Evolutionary conservation across 495 filamentous ascomycete genomes (phyloP).

Genomic region (Hapsidospora chrysogenum): DNA sequence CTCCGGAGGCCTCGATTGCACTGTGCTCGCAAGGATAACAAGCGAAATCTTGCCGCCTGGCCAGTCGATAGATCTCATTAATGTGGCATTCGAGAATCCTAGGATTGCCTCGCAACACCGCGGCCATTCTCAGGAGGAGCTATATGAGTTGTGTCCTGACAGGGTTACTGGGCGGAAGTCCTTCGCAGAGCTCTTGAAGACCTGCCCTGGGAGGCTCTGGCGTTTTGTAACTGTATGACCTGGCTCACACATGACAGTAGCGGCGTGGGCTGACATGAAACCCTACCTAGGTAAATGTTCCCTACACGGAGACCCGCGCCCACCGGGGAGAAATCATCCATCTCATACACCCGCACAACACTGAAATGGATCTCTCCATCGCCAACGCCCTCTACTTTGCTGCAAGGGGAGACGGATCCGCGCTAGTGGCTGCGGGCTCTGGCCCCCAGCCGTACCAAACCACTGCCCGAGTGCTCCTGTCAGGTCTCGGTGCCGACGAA

Average conservation of each 20-base stretch:
- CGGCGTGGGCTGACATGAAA: conserved; percentile 5
- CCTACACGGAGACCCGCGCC: conserved; percentile 54
- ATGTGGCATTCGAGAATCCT: conserved; percentile 94
- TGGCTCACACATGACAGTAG: background rate
- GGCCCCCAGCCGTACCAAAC: conserved; percentile 36
- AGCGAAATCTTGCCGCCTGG: conserved; percentile 56
- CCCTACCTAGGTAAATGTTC: conserved; percentile 52
- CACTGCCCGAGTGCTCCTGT: conserved; percentile 67
- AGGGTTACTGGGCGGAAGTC: conserved; percentile 69
- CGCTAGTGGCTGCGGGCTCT: conserved; percentile 11
- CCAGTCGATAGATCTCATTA: conserved; percentile 72
- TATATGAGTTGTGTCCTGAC: conserved; percentile 78
- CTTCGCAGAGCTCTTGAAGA: conserved; percentile 48
- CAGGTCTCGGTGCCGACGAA: conserved; percentile 90
- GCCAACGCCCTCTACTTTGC: conserved; percentile 86
- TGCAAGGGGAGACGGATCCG: conserved; percentile 52
- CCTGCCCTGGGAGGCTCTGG: conserved; percentile 63
- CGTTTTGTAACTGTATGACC: conserved; percentile 50
- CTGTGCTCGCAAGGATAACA: conserved; percentile 64
- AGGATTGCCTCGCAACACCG: conserved; percentile 35
- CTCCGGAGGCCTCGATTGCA: conserved; percentile 89
- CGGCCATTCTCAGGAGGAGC: conserved; percentile 6
- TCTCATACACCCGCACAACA: conserved; percentile 84
- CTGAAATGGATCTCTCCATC: conserved; percentile 99
- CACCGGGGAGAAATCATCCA: conserved; percentile 54